Conservation (phyloP, 768 basidiomycete genomes). For the Mycena maculata region DNA sequence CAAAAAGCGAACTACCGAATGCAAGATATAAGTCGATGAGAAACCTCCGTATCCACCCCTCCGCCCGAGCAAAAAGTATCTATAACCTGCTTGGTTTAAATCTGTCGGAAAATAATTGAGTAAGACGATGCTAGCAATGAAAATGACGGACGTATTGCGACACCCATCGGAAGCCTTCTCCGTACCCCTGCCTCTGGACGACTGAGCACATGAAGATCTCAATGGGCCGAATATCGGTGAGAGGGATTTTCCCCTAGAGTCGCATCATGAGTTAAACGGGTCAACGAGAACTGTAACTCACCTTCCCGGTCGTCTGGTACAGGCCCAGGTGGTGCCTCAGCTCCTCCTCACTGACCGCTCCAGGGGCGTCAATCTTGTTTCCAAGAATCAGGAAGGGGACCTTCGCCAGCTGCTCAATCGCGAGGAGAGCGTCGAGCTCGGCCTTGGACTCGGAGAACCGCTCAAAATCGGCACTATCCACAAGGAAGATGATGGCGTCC, state of each 20-base stretch:
- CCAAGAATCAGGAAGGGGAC: constrained; percentile 99
- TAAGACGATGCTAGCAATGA: not conserved
- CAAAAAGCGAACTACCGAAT: constrained; percentile 16
- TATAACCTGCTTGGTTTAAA: constrained; percentile 43
- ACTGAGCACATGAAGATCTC: constrained; percentile 99
- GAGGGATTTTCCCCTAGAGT: constrained; percentile 91
- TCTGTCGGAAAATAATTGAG: constrained; percentile 41
- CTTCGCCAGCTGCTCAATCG: constrained; percentile 94
- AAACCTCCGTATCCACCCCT: constrained; percentile 3
- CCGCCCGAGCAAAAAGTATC: constrained; percentile 16
- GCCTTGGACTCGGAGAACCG: constrained; percentile 97
- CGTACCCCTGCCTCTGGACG: constrained; percentile 98
- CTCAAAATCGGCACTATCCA: constrained; percentile 97
- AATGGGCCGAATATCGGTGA: constrained; percentile 97
- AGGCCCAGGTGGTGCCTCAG: constrained; percentile 94
- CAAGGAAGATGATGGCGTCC: constrained; percentile 97
- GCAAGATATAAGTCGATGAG: constrained; percentile 21
- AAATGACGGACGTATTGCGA: constrained; percentile 88
- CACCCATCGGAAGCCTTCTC: constrained; percentile 97
- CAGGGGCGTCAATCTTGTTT: constrained; percentile 99
- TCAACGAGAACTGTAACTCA: constrained; percentile 44
- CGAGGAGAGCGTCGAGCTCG: constrained; percentile 94
- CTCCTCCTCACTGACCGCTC: constrained; percentile 98
- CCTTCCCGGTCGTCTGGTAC: constrained; percentile 99
- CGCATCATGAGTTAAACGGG: not conserved